Percentiles rank a stretch among this genome's conserved stretches.
Evolutionary conservation across 768 basidiomycete genomes (phyloP).

Genomic region (Agaricus sinodeliciosus): DNA sequence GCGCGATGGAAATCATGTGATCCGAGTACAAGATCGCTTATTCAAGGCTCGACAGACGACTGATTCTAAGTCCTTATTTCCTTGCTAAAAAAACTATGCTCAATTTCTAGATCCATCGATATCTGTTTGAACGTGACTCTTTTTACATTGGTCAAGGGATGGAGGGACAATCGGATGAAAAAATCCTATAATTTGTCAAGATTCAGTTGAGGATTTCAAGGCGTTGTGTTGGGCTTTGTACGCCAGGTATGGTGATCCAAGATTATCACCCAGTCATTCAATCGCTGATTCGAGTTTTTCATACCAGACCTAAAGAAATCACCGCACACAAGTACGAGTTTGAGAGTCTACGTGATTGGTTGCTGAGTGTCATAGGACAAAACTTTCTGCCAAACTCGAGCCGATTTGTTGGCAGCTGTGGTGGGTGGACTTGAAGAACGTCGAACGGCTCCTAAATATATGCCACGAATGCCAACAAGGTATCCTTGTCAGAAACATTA

Average conservation of each 20-base stretch:
- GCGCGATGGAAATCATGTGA: neutral
- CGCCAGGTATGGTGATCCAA: neutral
- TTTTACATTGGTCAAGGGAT: neutral
- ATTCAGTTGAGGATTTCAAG: neutral
- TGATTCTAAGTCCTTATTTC: neutral
- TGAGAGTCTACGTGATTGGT: neutral
- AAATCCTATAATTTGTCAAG: neutral
- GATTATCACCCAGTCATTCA: no score
- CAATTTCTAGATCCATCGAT: neutral
- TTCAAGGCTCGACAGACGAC: neutral
- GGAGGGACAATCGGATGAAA: neutral
- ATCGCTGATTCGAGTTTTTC: no score
- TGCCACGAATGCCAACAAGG: no score
- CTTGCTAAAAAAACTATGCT: neutral
- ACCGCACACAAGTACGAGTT: neutral
- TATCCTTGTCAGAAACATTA: no score
- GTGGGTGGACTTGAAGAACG: no score
- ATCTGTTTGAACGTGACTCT: neutral
- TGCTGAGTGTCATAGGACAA: neutral
- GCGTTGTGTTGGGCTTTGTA: slow-evolving; percentile 1
- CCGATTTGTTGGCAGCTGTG: no score
- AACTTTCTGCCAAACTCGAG: no score
- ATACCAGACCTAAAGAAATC: neutral
- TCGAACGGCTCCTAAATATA: no score
- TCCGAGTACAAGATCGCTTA: neutral